Evolutionary conservation across 2,329 filamentous ascomycete genomes (phyloP).

Genomic region (Bisporella sp.): DNA sequence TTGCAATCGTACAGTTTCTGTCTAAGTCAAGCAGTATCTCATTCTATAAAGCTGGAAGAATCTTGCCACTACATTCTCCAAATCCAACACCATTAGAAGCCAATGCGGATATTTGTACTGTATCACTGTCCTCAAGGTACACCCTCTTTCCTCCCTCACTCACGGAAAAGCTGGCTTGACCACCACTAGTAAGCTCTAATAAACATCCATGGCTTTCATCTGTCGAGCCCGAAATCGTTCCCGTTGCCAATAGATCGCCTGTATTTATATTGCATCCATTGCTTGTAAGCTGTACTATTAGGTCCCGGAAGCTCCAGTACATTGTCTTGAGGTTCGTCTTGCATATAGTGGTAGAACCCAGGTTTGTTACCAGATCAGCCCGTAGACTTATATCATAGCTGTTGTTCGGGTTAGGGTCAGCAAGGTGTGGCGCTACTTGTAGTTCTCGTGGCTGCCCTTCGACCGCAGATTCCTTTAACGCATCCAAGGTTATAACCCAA

Average conservation of each 20-base stretch:
- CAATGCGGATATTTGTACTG: constrained; percentile 11
- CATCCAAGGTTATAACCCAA: constrained; percentile 55
- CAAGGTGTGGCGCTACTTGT: constrained; percentile 26
- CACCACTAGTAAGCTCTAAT: constrained; percentile 33
- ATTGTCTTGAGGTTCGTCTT: constrained; percentile 26
- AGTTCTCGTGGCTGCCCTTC: constrained; percentile 15
- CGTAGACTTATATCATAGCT: constrained; percentile 27
- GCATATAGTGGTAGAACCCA: constrained; percentile 19
- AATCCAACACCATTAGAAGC: constrained; percentile 19
- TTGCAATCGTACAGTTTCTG: too few species aligned
- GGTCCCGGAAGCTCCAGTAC: constrained; percentile 32
- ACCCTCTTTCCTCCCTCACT: constrained; percentile 25
- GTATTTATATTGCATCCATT: constrained; percentile 32
- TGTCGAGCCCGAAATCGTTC: constrained; percentile 33
- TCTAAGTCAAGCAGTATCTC: too few species aligned
- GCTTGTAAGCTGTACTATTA: constrained; percentile 31
- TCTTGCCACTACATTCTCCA: constrained; percentile 18
- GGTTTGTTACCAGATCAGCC: constrained; percentile 1
- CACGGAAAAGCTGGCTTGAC: constrained; percentile 25
- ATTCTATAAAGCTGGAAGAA: not conserved
- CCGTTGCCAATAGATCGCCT: constrained; percentile 36
- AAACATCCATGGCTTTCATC: constrained; percentile 33
- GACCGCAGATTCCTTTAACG: constrained; percentile 31
- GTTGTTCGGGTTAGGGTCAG: constrained; percentile 27
- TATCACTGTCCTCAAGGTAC: constrained; percentile 35